Base-by-base conservation (phyloP, 805 yeast species). In the Teunomyces pallodes region DNA sequence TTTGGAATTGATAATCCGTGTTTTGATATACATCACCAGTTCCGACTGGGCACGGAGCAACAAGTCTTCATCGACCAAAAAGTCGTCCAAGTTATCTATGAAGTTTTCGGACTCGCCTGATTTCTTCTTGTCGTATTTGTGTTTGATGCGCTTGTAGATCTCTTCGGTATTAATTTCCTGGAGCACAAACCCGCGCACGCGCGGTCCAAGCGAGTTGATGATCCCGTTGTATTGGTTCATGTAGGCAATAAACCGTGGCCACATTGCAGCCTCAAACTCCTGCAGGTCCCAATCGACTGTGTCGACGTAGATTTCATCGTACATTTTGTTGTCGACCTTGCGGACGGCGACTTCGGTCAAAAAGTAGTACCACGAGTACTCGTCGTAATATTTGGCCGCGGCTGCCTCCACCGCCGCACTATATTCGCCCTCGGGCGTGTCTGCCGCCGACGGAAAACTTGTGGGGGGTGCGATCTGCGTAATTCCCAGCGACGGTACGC, bases 281-380 rank as follows among this genome's bases (percentile, higher is more conserved):
- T 54, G 51, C 36, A 51, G 55, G 36, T 64, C 69, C 68, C 73
- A 69, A 2, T 41, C 35, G 6, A 51, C 42, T 17, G 53, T 57
- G 30, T 48, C 49, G 0, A 64, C 50, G 47, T 57, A 68, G 8
- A 67, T 42, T 29, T 71, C 74, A 50, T 69, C 68, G 47, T 54
- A 66, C 58, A 71, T 54, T 26, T 51, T 57, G 53, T 71, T 71
- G 48, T 70, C 76, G 14, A 70, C 61, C 53, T 70, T 70, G 27
- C 75, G 53, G 14, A 69, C 66, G 0, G 76, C 76, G 5, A 68
- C 60, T 49, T 71, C 76, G 0, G 74, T 70, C 36, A 70, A 54
- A 48, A 64, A 71, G 42, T 51, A 70, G 53, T 67, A 69, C 76
- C 75, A 71, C 17, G 70, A 58, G 48, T 65, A 63, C 42, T 58